Percentiles rank a stretch among this genome's conserved stretches.
Conservation (phyloP, 2,329 filamentous ascomycete genomes). For the Saccharata proteae region DNA sequence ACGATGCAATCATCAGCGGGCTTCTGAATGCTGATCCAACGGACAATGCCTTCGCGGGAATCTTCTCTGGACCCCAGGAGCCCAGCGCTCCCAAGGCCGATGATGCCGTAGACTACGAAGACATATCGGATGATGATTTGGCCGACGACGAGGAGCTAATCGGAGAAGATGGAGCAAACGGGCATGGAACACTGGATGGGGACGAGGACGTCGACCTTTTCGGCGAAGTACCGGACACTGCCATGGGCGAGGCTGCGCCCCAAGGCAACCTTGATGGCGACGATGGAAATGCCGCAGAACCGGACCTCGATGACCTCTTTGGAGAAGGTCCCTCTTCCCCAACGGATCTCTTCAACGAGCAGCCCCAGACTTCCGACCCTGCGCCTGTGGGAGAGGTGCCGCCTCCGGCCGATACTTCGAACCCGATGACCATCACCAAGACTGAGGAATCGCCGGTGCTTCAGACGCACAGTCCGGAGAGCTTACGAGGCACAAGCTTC, state of each 20-base stretch:
- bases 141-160: conserved; percentile 53
- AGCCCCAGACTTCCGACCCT: conserved; percentile 1
- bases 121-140: conserved; percentile 84
- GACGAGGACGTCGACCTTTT: conserved; percentile 19
- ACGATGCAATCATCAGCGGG: conserved; percentile 17
- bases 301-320: conserved; percentile 52
- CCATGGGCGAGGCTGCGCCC: conserved; percentile 1
- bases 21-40: conserved; percentile 14
- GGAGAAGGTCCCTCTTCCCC: conserved; percentile 39
- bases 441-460: neutral
- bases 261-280: conserved; percentile 2
- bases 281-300: conserved; percentile 11
- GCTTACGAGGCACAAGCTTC: conserved; percentile 1
- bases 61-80: conserved; percentile 20
- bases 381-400: conserved; percentile 1
- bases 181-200: too few species aligned
- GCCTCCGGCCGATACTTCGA: neutral
- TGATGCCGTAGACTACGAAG: conserved; percentile 81
- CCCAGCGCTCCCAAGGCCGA: conserved; percentile 66
- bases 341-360: neutral
- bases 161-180: conserved; percentile 14
- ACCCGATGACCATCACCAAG: neutral
- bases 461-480: conserved; percentile 6
- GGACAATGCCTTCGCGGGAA: conserved; percentile 15
- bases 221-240: conserved; percentile 12